These are phyloP conservation scores for Staphylotrichum tortipilum DNA, from an alignment of 495 filamentous ascomycete genomes.

Conservation along the genomic window DNA sequence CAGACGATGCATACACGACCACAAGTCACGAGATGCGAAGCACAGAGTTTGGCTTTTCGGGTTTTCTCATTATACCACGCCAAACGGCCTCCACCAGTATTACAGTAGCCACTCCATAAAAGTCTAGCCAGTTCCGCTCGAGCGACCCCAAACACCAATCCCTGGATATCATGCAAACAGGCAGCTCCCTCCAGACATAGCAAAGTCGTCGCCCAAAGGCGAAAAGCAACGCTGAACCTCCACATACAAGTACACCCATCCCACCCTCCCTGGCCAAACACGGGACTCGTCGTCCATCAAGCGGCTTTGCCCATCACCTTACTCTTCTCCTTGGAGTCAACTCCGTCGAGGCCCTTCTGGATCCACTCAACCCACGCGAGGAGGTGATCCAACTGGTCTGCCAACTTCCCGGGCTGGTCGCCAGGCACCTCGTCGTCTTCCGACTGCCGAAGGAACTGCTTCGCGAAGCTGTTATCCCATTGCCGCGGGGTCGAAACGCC, in stretches of 20 bases:
- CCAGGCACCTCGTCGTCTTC: background rate
- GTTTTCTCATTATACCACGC: too few species aligned
- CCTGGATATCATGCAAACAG: background rate
- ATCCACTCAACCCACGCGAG: conserved; percentile 15
- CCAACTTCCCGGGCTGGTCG: background rate
- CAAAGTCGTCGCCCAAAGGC: background rate
- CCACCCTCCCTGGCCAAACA: background rate
- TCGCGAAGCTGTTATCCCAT: conserved; percentile 10
- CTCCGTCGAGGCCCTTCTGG: conserved; percentile 9
- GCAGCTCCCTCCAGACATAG: background rate
- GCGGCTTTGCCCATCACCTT: background rate
- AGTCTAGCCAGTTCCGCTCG: background rate
- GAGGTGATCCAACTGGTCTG: conserved; percentile 9
- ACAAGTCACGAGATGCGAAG: too few species aligned
- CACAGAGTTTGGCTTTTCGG: too few species aligned
- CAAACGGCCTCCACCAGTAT: too few species aligned
- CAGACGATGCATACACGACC: too few species aligned
- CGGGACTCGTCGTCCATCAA: background rate
- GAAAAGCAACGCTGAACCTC: background rate
- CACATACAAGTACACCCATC: background rate
- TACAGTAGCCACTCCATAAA: background rate
- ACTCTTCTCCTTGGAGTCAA: background rate
- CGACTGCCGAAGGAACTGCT: conserved; percentile 10
- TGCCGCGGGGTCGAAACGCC: conserved; percentile 1
- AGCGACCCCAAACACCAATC: background rate